Evolutionary conservation across 139 green algal genomes (phyloP).

Genomic region (Trebouxia sp.): DNA sequence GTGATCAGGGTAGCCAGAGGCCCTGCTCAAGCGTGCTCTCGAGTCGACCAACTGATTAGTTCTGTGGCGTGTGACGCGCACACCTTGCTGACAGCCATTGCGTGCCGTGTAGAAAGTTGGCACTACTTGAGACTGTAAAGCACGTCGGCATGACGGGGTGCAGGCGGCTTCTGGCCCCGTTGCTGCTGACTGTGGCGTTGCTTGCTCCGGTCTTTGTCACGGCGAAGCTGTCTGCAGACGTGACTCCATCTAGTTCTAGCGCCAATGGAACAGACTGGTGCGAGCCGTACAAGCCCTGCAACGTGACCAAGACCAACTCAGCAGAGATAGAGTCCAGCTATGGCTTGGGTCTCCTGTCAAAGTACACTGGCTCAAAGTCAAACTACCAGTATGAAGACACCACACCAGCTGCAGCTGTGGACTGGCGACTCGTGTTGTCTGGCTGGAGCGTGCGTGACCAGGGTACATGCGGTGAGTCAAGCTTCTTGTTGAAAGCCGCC

Average conservation of each 20-base stretch:
- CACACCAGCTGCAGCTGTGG: neutral
- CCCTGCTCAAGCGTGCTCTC: too few relatives aligned
- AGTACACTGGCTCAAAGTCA: neutral
- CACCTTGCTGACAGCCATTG: too few relatives aligned
- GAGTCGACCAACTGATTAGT: too few relatives aligned
- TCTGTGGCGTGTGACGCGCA: too few relatives aligned
- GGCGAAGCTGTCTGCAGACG: neutral
- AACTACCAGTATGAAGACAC: neutral
- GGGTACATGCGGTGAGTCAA: neutral
- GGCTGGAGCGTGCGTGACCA: slow-evolving; percentile 1
- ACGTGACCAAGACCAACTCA: neutral
- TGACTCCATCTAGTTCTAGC: neutral
- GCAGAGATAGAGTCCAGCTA: neutral
- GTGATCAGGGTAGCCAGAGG: too few relatives aligned
- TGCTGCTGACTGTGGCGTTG: neutral
- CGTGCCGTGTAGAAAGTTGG: too few relatives aligned
- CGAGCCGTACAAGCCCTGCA: neutral
- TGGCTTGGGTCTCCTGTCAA: neutral
- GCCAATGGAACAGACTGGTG: neutral
- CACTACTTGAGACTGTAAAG: too few relatives aligned
- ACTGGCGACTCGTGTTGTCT: neutral
- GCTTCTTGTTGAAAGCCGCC: neutral
- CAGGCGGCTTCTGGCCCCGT: too few relatives aligned
- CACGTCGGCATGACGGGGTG: neutral
- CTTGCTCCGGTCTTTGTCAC: neutral